These are phyloP conservation scores for Neocatenulostroma microsporum DNA, from an alignment of 2,329 filamentous ascomycete species.

Conservation along the genomic window DNA sequence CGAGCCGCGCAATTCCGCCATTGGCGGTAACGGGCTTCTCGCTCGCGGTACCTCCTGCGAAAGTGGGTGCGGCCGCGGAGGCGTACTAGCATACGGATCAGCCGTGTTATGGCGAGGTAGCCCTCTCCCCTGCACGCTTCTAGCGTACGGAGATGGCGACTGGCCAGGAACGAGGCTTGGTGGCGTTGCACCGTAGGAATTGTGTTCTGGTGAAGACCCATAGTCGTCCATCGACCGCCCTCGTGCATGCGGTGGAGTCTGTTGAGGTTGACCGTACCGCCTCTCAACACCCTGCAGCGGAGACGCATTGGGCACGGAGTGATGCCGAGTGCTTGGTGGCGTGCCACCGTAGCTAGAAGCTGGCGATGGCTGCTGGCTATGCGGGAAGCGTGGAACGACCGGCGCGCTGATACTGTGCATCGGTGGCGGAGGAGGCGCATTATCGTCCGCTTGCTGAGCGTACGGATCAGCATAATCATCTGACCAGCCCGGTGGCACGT, in stretches of 20 bases:
- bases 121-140: slow-evolving; percentile 17
- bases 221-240: slow-evolving; percentile 26
- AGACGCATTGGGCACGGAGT: slow-evolving; percentile 22
- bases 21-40: slow-evolving; percentile 12
- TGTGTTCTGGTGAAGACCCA: slow-evolving; percentile 21
- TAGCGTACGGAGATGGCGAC: slow-evolving; percentile 16
- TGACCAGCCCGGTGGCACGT: slow-evolving; percentile 23
- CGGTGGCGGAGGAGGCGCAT: slow-evolving; percentile 29
- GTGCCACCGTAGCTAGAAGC: slow-evolving; percentile 15
- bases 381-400: slow-evolving; percentile 19
- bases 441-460: slow-evolving; percentile 17
- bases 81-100: slow-evolving; percentile 25
- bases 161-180: slow-evolving; percentile 19
- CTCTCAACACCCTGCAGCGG: slow-evolving; percentile 26
- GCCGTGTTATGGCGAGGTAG: slow-evolving; percentile 25
- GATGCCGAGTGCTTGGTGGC: slow-evolving; percentile 19
- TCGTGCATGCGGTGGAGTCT: slow-evolving; percentile 17
- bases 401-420: slow-evolving; percentile 31
- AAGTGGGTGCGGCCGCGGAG: slow-evolving; percentile 29
- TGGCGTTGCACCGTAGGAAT: slow-evolving; percentile 22
- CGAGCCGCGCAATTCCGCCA: neutral
- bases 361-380: slow-evolving; percentile 11
- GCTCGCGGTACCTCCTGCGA: slow-evolving; percentile 29
- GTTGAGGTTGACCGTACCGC: slow-evolving; percentile 18
- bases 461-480: slow-evolving; percentile 21